phyloP scores from a whole-genome alignment of 176 grass and related monocot species.

The Guadua angustifolia region DNA sequence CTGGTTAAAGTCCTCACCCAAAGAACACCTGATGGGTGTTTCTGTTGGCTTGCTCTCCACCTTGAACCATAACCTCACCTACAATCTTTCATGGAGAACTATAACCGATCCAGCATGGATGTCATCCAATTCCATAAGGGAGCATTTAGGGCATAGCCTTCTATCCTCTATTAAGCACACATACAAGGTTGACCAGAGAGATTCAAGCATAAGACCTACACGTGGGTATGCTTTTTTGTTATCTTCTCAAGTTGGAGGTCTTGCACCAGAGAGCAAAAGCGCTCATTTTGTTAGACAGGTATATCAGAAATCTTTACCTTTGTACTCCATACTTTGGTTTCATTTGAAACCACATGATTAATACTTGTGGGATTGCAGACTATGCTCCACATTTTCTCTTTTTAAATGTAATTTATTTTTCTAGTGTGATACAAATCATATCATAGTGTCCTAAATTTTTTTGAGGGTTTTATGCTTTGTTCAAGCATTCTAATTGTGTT shows the following conservation, averaged over 20 bases:
- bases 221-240: constrained; percentile 76
- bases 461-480: not conserved
- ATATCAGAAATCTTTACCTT: constrained; percentile 28
- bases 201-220: constrained; percentile 72
- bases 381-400: not conserved
- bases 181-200: constrained; percentile 80
- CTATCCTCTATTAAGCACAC: constrained; percentile 82
- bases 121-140: constrained; percentile 60
- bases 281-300: constrained; percentile 76
- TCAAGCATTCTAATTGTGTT: not conserved
- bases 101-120: constrained; percentile 60
- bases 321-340: not conserved
- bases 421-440: not conserved
- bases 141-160: constrained; percentile 77
- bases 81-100: constrained; percentile 80
- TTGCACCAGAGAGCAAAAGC: constrained; percentile 61
- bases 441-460: not conserved
- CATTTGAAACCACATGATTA: not conserved
- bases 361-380: not conserved
- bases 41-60: constrained; percentile 85
- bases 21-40: constrained; percentile 69
- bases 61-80: constrained; percentile 68
- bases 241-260: constrained; percentile 76
- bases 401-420: not conserved
- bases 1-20: constrained; percentile 86